Evolutionary conservation across 2,329 filamentous ascomycete species (phyloP), one percentile per base, ranked within the genome.

Genomic region (Scolecobasidium constrictum): DNA sequence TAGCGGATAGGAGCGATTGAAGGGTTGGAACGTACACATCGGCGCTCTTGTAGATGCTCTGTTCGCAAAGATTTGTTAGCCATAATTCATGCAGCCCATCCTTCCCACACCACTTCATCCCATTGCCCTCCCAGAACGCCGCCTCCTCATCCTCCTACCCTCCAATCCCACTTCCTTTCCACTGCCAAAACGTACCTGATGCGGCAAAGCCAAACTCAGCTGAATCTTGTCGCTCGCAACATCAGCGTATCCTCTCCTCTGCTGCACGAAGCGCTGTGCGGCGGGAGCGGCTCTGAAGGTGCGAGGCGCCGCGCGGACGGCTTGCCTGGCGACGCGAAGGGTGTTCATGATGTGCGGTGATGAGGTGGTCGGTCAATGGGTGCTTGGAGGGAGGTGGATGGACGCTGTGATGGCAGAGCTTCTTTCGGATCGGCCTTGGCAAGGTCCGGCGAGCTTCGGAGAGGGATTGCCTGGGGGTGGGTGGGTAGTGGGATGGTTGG

Each of bases 151-250:
- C 34, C n/a, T n/a, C 34, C 26, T 31, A 31, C 26, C 9, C 26
- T 9, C 15, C 26, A 31, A 9, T 31, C 9, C 26, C 15, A 9
- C 15, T 31, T 9, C 15, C 9, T 31, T 9, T 31, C 9, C 9
- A 40, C 37, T 12, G 23, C 35, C 35, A 12, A 6, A 37, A 45
- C 84, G 69, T 86, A 96, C 92, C 87, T 95, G 85, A 73, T 96
- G 90, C 72, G 92, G 92, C 58, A 98, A 84, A 65, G 85, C 80
- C 73, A 98, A 76, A 75, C 86, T 94, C 73, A 98, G 81, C 81
- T 94, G 93, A 77, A 98, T 94, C 65, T 72, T 72, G 64, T 71
- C 68, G 46, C 66, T 58, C 53, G 66, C 68, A 53, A 70, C 68
- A 56, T 71, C 68, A 56, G 68, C 92, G 67, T 98, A 98, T 58